These are phyloP conservation scores for Bipolaris bicolor DNA, from an alignment of 2,329 filamentous ascomycete species.

Conservation along the genomic window DNA sequence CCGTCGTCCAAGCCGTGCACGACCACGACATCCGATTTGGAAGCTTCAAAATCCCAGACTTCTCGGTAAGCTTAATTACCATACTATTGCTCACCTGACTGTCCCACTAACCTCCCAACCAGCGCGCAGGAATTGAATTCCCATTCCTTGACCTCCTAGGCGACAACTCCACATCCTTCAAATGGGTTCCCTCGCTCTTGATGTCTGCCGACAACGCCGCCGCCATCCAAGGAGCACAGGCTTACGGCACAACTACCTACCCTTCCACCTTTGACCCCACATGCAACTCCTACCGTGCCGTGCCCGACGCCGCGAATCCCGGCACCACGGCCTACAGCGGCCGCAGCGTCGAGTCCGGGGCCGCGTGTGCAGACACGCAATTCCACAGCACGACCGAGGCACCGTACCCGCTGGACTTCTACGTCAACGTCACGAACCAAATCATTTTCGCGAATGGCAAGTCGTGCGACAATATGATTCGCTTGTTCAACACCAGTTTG, in stretches of 20 bases:
- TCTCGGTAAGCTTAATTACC: constrained; percentile 50
- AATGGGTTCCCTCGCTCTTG: constrained; percentile 57
- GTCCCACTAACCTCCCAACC: neutral
- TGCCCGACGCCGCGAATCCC: constrained; percentile 28
- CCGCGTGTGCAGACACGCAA: constrained; percentile 25
- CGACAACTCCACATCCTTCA: constrained; percentile 60
- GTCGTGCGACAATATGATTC: constrained; percentile 54
- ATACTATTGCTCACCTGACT: neutral
- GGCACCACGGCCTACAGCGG: constrained; percentile 33
- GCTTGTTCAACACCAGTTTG: constrained; percentile 56
- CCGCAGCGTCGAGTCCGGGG: constrained; percentile 21
- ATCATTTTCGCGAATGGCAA: constrained; percentile 54
- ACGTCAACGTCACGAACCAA: constrained; percentile 62
- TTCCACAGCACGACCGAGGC: constrained; percentile 20
- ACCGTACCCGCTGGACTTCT: constrained; percentile 53
- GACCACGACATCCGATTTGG: constrained; percentile 60
- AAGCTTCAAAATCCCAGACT: constrained; percentile 55
- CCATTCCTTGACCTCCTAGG: constrained; percentile 62
- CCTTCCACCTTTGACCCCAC: constrained; percentile 55
- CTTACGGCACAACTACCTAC: constrained; percentile 56
- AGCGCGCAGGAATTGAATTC: constrained; percentile 61
- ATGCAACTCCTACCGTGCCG: constrained; percentile 57
- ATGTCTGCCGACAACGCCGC: constrained; percentile 53
- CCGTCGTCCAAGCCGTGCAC: constrained; percentile 57
- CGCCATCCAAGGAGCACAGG: constrained; percentile 54